Conservation (phyloP, 2,329 filamentous ascomycete species). For the Tolypocladium capitatum region DNA sequence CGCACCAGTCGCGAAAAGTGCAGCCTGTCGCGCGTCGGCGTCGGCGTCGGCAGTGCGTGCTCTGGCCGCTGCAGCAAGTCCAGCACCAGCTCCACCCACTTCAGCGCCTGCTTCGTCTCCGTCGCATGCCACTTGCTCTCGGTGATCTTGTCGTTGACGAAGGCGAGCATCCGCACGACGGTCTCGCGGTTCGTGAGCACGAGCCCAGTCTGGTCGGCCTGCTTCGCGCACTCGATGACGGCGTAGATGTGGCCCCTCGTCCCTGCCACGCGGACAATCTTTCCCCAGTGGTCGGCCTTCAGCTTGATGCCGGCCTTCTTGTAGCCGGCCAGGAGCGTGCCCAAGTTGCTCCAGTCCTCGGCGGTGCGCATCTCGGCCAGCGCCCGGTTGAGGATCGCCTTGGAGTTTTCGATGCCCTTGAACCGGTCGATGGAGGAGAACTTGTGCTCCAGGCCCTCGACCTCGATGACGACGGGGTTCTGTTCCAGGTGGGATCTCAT, state of each 20-base stretch:
- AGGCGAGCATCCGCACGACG: constrained; percentile 16
- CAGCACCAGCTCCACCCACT: constrained; percentile 32
- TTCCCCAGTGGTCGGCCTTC: constrained; percentile 17
- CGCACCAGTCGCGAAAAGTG: constrained; percentile 15
- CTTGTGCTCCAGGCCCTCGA: constrained; percentile 41
- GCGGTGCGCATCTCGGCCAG: constrained; percentile 31
- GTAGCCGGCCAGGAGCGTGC: constrained; percentile 37
- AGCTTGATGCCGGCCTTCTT: constrained; percentile 28
- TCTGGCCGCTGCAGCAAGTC: constrained; percentile 33
- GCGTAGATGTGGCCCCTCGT: constrained; percentile 26
- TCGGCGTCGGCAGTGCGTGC: constrained; percentile 18
- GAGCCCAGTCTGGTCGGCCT: constrained; percentile 31
- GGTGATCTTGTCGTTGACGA: constrained; percentile 25
- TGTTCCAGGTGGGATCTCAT: constrained; percentile 34
- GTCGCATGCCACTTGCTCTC: constrained; percentile 18
- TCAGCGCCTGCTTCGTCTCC: constrained; percentile 28
- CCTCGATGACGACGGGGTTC: constrained; percentile 44
- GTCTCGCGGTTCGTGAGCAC: constrained; percentile 26
- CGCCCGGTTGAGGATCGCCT: constrained; percentile 21
- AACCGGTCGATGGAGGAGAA: constrained; percentile 34
- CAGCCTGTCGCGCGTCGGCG: constrained; percentile 7
- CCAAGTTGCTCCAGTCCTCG: constrained; percentile 40
- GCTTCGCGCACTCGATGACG: constrained; percentile 37
- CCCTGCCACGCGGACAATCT: constrained; percentile 28
- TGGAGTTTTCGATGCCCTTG: constrained; percentile 29